Evolutionary conservation across 2,329 filamentous ascomycete species (phyloP), one percentile per base, ranked within the genome.

Genomic region (Colletotrichum destructivum): DNA sequence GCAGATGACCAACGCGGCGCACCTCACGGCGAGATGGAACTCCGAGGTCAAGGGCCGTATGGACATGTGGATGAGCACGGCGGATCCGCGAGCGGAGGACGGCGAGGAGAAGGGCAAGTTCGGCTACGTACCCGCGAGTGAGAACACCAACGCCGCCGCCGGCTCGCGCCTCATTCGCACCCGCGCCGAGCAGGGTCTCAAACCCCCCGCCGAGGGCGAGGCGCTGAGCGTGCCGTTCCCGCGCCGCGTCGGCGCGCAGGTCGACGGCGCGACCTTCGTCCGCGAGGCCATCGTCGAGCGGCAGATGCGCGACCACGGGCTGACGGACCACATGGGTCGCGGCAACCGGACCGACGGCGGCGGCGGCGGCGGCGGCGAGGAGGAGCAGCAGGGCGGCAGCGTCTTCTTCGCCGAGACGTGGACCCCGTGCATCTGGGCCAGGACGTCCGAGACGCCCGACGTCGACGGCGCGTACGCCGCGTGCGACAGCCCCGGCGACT

Each of bases 1-100:
- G 73, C 85, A 90, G 73, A 80, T 88, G 75, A 87, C 86, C 69
- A 89, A 89, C 71, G 87, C 88, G 2, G 84, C 85, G 2, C 82
- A 84, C 60, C 76, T 91, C 51, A 87, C 87, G 0, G 76, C 76
- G 11, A 79, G 81, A 15, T 90, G 88, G 88, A 88, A 90, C 73
- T 74, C 78, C 5, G 74, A 78, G 47, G 71, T 89, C 4, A 78
- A 81, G n/a, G 78, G 78, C 8, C 78, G 79, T 18, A 78, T 88
- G 62, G 77, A 80, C 0, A 75, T 80, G 9, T 90, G 88, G 88
- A 79, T 81, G 54, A 76, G 78, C 15, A 82, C 75, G 4, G 75
- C 76, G 16, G 71, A 77, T 6, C 76, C 78, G 21, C 18, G 63
- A 12, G 52, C 65, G 5, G 16, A 47, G 16, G 60, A 66, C 35